phyloP scores from a whole-genome alignment of 768 basidiomycete species.

The Porphyrellus cyaneotinctus region DNA sequence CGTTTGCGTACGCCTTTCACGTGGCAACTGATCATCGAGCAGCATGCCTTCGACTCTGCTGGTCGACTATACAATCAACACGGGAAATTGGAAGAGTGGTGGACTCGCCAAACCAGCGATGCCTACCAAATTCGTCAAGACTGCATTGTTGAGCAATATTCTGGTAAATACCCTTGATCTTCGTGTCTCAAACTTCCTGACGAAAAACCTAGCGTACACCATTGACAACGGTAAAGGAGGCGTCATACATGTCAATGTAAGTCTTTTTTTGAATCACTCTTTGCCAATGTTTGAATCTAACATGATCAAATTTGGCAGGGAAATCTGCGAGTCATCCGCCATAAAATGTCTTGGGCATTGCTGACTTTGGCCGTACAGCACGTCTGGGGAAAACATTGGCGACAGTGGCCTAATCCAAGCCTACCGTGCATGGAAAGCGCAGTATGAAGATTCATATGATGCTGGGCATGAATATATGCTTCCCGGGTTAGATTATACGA shows the following conservation, averaged over 20 bases:
- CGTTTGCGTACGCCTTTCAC: not conserved
- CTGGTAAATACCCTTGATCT: constrained; percentile 45
- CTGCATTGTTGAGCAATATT: constrained; percentile 91
- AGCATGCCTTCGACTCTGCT: constrained; percentile 90
- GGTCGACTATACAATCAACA: constrained; percentile 88
- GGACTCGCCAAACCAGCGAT: constrained; percentile 82
- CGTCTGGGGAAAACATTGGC: constrained; percentile 89
- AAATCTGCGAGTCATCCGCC: constrained; percentile 53
- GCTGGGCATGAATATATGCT: constrained; percentile 67
- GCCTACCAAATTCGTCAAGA: constrained; percentile 79
- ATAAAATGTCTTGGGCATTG: not conserved
- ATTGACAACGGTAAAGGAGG: constrained; percentile 85
- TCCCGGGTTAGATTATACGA: constrained; percentile 75
- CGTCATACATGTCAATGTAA: constrained; percentile 78
- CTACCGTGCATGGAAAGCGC: constrained; percentile 87
- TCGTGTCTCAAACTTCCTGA: not conserved
- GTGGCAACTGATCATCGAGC: not conserved
- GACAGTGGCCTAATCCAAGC: constrained; percentile 83
- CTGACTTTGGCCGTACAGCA: constrained; percentile 42
- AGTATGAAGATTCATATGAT: constrained; percentile 55
- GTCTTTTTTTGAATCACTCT: constrained; percentile 21
- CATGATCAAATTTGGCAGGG: constrained; percentile 42
- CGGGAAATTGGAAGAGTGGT: constrained; percentile 88
- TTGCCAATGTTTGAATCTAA: not conserved
- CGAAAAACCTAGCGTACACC: constrained; percentile 54